Evolutionary conservation across 768 basidiomycete genomes (phyloP).

Genomic region (Hebeloma cylindrosporum): DNA sequence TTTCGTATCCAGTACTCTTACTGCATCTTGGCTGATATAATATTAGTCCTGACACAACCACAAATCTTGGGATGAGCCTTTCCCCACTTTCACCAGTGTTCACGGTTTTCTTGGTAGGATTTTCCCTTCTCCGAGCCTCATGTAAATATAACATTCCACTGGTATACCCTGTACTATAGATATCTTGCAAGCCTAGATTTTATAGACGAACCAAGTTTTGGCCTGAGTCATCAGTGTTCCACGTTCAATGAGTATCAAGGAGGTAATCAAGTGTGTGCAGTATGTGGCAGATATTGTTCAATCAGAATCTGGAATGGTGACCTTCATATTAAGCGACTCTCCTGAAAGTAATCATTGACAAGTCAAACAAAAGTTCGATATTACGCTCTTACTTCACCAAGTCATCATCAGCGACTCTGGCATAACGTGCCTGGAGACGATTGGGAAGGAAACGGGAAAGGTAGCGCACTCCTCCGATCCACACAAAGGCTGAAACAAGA

Average conservation of each 20-base stretch:
- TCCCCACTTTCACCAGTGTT: slow-evolving; percentile 4
- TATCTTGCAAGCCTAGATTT: no score
- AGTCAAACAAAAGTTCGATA: slow-evolving; percentile 7
- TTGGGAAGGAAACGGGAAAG: slow-evolving; percentile 41
- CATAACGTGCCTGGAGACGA: slow-evolving; percentile 38
- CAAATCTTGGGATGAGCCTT: slow-evolving; percentile 9
- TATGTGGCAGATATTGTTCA: no score
- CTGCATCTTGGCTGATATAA: not conserved
- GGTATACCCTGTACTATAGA: slow-evolving; percentile 1
- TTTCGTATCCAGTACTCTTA: slow-evolving; percentile 14
- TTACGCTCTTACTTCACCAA: slow-evolving; percentile 44
- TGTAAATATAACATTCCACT: slow-evolving; percentile 11
- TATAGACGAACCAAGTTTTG: no score
- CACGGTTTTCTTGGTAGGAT: slow-evolving; percentile 9
- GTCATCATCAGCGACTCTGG: slow-evolving; percentile 49
- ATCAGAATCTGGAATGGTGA: no score
- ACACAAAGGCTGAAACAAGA: slow-evolving; percentile 44
- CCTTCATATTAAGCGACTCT: slow-evolving; percentile 24
- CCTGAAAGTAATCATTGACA: slow-evolving; percentile 20
- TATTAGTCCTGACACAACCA: slow-evolving; percentile 39
- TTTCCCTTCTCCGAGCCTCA: slow-evolving; percentile 11
- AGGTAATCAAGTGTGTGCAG: no score
- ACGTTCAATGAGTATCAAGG: no score
- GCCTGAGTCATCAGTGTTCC: no score
- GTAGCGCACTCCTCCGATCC: slow-evolving; percentile 53